Base-by-base conservation (phyloP, 169 alveolate species). In the Plasmodium malariae region DNA sequence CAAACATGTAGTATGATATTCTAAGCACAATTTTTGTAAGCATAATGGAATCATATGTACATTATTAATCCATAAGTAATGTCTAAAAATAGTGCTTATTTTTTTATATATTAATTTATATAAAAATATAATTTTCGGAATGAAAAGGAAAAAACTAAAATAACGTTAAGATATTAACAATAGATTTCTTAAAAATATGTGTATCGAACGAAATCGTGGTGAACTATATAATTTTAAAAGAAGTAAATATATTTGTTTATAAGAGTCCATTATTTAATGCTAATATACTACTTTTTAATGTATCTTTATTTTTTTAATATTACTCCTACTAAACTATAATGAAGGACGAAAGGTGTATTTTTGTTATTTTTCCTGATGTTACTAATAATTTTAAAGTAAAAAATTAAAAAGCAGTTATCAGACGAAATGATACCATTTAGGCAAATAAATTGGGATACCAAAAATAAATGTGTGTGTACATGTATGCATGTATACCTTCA, bases 311-410 rank as follows among this genome's bases (percentile, higher is more conserved):
- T 14, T 57, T 55, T 26, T 59, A 45, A 14, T 45, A 6, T 21
- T 59, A 36, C n/a, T 43, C 26, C n/a, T 57, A 24, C 55, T 67
- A 60, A 68, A 49, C 28, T 57, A 83, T 51, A 59, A 83, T 83
- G 91, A 67, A 67, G 45, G 91, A 83, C 43, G 91, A 83, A 83
- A 68, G 85, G 28, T 83, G 91, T 60, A 34, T 83, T 48, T 83
- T 83, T 60, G 55, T 83, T 57, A 83, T 83, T 34, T 60, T 83
- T 2, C 91, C 91, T 37, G 91, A 83, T 59, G 91, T 83, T 37
- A 83, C 91, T n/a, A 54, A 43, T 40, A 55, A 68, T 65, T 57
- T 68, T 54, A 83, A 83, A 83, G 91, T 83, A 83, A 83, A 57
- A 83, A 80, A 65, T 24, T 57, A 59, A 67, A 40, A 32, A 40